Conservation (phyloP, 2,329 filamentous ascomycete genomes). For the Furcasterigmium furcatum region DNA sequence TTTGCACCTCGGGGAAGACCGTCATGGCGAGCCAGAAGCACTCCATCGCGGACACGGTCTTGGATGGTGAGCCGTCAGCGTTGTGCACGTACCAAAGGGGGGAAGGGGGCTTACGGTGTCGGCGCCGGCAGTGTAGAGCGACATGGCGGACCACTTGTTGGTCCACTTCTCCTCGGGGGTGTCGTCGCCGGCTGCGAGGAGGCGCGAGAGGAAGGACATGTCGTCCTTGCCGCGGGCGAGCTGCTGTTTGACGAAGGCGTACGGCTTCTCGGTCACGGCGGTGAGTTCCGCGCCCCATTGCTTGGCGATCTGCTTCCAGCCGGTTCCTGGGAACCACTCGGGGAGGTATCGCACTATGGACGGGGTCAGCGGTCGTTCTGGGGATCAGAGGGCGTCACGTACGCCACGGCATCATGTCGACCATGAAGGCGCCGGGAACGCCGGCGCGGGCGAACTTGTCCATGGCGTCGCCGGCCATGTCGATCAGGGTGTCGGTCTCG, state of each 20-base stretch:
- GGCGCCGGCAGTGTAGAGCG: constrained; percentile 10
- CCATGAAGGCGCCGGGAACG: constrained; percentile 11
- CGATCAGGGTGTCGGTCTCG: constrained; percentile 10
- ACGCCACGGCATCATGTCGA: constrained; percentile 13
- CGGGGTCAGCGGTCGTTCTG: not conserved
- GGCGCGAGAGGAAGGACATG: constrained; percentile 6
- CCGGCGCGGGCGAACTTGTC: constrained; percentile 10
- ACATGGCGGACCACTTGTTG: constrained; percentile 8
- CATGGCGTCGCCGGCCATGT: constrained; percentile 6
- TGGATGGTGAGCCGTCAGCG: accelerated
- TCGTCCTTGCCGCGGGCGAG: constrained; percentile 6
- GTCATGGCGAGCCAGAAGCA: constrained; percentile 45
- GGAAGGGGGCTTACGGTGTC: constrained; percentile 17
- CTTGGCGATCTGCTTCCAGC: constrained; percentile 8
- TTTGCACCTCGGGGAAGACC: constrained; percentile 39
- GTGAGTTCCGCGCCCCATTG: constrained; percentile 6
- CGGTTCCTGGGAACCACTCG: constrained; percentile 11
- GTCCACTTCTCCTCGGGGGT: not conserved
- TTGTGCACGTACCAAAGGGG: too few species aligned
- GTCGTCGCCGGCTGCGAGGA: not conserved
- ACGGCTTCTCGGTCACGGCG: constrained; percentile 8
- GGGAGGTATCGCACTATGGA: constrained; percentile 19
- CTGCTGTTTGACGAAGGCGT: constrained; percentile 19
- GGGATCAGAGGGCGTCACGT: not conserved
- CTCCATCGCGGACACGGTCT: constrained; percentile 24